phyloP scores from a whole-genome alignment of 139 green algal species.

The Tetradesmus obliquus region DNA sequence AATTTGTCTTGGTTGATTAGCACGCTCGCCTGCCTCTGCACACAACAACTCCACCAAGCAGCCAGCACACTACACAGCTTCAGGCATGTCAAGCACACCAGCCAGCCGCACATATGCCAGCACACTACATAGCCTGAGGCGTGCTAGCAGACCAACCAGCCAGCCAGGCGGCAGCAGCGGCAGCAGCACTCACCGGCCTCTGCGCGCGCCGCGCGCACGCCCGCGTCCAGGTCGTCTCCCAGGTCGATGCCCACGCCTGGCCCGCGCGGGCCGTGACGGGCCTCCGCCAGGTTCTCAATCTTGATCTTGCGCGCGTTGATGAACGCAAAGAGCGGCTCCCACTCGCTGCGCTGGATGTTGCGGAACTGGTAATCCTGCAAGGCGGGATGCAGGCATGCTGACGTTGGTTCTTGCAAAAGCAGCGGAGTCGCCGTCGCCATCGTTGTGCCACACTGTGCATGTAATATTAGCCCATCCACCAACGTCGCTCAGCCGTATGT shows the following conservation, averaged over 20 bases:
- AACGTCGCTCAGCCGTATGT: too few species aligned
- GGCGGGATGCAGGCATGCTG: too few species aligned
- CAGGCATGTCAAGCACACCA: not conserved
- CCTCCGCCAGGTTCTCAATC: slow-evolving; percentile 89
- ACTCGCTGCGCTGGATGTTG: slow-evolving; percentile 91
- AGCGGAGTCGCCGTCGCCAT: not conserved
- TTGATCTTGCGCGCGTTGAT: slow-evolving; percentile 86
- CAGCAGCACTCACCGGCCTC: slow-evolving; percentile 50
- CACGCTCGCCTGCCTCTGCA: too few species aligned
- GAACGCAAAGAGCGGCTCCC: slow-evolving; percentile 93
- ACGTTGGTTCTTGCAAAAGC: too few species aligned
- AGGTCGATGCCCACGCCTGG: slow-evolving; percentile 50
- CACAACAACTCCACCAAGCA: too few species aligned
- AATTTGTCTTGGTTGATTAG: too few species aligned
- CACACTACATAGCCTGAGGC: too few species aligned
- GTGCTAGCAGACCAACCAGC: not conserved
- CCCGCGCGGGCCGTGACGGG: slow-evolving; percentile 71
- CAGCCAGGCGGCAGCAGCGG: too few species aligned
- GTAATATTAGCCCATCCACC: too few species aligned
- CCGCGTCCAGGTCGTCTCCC: slow-evolving; percentile 74
- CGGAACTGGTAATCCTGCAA: slow-evolving; percentile 82
- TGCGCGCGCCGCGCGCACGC: slow-evolving; percentile 45
- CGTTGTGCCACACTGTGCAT: not conserved
- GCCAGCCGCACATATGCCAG: not conserved
- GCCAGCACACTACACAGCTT: too few species aligned